Evolutionary conservation across 2,329 filamentous ascomycete genomes (phyloP).

Genomic region (Aspergillus nomiae): DNA sequence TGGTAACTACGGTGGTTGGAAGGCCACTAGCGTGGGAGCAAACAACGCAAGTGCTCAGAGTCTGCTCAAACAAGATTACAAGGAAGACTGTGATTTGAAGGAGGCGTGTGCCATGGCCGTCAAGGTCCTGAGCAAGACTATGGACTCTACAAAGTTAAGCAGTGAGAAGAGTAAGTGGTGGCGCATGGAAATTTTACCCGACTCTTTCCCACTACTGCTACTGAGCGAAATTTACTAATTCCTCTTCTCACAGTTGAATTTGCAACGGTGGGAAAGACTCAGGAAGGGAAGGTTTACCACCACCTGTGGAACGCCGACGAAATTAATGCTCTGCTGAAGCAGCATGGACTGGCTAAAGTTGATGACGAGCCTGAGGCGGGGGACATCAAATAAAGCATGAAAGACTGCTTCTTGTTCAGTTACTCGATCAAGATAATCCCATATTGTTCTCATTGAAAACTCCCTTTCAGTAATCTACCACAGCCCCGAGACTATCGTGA

Average conservation of each 20-base stretch:
- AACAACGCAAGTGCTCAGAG: constrained; percentile 98
- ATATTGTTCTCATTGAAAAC: constrained; percentile 16
- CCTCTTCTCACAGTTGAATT: constrained; percentile 75
- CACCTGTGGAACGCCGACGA: constrained; percentile 96
- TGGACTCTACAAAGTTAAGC: constrained; percentile 98
- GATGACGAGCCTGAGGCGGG: constrained; percentile 66
- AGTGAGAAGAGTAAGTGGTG: constrained; percentile 89
- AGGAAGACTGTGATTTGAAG: constrained; percentile 94
- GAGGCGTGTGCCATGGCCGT: constrained; percentile 97
- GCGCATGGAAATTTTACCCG: background rate
- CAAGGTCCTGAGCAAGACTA: constrained; percentile 99
- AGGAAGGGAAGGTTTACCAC: constrained; percentile 96
- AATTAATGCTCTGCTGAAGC: constrained; percentile 89
- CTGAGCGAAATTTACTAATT: background rate
- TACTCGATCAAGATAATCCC: constrained; percentile 33
- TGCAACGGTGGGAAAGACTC: constrained; percentile 93
- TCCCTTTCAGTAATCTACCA: constrained; percentile 3
- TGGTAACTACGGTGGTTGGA: constrained; percentile 99
- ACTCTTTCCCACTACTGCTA: background rate
- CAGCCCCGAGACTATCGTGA: constrained; percentile 11
- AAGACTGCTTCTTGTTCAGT: constrained; percentile 25
- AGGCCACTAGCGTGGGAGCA: constrained; percentile 94
- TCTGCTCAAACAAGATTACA: constrained; percentile 98
- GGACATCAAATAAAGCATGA: constrained; percentile 43
- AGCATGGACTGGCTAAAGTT: constrained; percentile 91